Percentiles rank a stretch among this genome's conserved stretches.
phyloP scores from a whole-genome alignment of 2,329 filamentous ascomycete species.

The Fusarium buxicola region DNA sequence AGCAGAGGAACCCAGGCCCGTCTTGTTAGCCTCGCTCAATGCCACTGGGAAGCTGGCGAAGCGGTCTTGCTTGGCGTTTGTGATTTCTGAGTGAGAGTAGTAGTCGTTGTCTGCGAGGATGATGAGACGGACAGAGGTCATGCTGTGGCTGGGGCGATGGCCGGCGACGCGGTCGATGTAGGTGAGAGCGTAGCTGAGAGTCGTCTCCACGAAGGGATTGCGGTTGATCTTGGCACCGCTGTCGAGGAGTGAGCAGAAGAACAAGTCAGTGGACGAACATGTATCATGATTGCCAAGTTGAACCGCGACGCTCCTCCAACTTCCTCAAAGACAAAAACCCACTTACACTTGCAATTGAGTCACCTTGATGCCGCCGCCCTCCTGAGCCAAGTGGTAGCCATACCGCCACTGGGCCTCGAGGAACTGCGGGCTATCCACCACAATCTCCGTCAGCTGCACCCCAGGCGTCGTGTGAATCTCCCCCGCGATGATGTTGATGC shows the following conservation, averaged over 20 bases:
- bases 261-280: neutral
- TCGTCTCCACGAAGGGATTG: conserved; percentile 94
- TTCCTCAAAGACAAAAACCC: conserved; percentile 1
- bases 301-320: conserved; percentile 11
- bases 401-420: conserved; percentile 89
- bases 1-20: conserved; percentile 92
- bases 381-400: conserved; percentile 75
- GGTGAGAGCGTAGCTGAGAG: conserved; percentile 86
- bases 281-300: conserved; percentile 8
- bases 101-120: conserved; percentile 97
- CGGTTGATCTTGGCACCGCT: conserved; percentile 59
- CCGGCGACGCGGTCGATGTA: conserved; percentile 70
- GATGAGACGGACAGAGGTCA: conserved; percentile 79
- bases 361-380: conserved; percentile 82
- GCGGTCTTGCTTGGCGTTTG: conserved; percentile 53
- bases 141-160: conserved; percentile 57
- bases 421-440: conserved; percentile 94
- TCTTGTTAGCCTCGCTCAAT: conserved; percentile 88
- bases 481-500: conserved; percentile 73
- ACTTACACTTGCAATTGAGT: conserved; percentile 84
- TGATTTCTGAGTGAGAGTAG: conserved; percentile 74
- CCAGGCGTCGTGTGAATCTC: conserved; percentile 70
- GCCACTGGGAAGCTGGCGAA: conserved; percentile 85
- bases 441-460: conserved; percentile 76
- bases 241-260: conserved; percentile 33